phyloP scores from a whole-genome alignment of 352 stramenopile species.

The Globisporangium emineosum region DNA sequence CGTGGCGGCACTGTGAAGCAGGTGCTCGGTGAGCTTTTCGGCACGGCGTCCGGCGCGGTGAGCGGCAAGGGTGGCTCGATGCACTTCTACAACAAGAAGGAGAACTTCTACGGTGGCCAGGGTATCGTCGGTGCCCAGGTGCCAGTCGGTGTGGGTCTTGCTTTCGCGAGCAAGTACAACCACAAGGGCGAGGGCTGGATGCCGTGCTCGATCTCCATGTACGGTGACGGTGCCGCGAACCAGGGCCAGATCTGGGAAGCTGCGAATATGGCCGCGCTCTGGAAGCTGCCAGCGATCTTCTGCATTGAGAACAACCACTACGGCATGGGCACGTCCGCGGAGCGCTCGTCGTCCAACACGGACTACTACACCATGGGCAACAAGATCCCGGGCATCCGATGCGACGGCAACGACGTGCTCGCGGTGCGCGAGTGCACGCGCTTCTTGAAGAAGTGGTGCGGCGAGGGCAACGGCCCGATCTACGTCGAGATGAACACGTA shows the following conservation, averaged over 20 bases:
- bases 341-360: constrained; percentile 95
- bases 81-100: constrained; percentile 99
- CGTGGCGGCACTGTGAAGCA: constrained; percentile 92
- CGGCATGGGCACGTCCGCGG: constrained; percentile 99
- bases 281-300: constrained; percentile 99
- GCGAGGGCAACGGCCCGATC: constrained; percentile 97
- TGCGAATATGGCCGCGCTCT: constrained; percentile 97
- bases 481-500: constrained; percentile 99
- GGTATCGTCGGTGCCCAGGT: constrained; percentile 99
- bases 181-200: constrained; percentile 86
- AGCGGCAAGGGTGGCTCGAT: constrained; percentile 98
- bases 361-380: constrained; percentile 99
- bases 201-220: constrained; percentile 96
- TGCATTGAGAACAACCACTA: constrained; percentile 99
- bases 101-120: constrained; percentile 98
- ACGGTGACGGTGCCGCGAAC: constrained; percentile 99
- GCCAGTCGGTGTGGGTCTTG: constrained; percentile 96
- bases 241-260: constrained; percentile 99
- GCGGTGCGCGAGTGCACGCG: constrained; percentile 95
- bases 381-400: constrained; percentile 98
- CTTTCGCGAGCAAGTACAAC: constrained; percentile 99
- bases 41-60: constrained; percentile 85
- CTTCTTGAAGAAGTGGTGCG: constrained; percentile 96
- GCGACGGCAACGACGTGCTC: constrained; percentile 99
- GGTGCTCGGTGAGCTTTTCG: constrained; percentile 97